A percentile compares a stretch with the other conserved stretches of the same genome.
These are phyloP conservation scores for Adansonia rubrostipa DNA, from an alignment of 441 rosid genomes.

Conservation along the genomic window DNA sequence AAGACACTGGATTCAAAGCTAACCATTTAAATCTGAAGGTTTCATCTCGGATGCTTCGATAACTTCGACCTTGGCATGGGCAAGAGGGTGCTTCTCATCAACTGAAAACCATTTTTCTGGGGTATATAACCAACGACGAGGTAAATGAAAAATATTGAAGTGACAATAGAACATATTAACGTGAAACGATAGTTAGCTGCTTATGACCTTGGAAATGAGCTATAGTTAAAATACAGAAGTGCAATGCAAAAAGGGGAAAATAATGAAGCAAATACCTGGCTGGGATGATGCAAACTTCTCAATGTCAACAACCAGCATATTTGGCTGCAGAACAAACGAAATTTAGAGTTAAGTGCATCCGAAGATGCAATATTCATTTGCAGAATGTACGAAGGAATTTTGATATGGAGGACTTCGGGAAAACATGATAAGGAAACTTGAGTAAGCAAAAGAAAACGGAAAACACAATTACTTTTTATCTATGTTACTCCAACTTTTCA, in stretches of 20 bases:
- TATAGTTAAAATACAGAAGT: background rate
- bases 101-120: conserved; percentile 87
- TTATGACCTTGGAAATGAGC: background rate
- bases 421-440: no score
- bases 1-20: conserved; percentile 26
- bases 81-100: conserved; percentile 76
- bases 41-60: conserved; percentile 81
- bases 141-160: background rate
- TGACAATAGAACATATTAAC: background rate
- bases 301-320: conserved; percentile 91
- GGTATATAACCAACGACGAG: conserved; percentile 23
- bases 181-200: background rate
- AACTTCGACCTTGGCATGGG: conserved; percentile 75
- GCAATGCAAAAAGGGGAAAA: background rate
- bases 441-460: background rate
- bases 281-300: conserved; percentile 74
- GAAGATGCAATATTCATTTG: background rate
- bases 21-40: conserved; percentile 87
- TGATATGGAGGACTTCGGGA: background rate
- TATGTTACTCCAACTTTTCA: no score
- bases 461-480: background rate
- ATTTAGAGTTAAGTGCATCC: conserved; percentile 11
- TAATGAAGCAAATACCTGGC: conserved; percentile 44
- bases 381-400: background rate
- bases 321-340: conserved; percentile 65